A percentile compares a stretch with the other conserved stretches of the same genome.
Conservation (phyloP, 805 yeast species). For the Wickerhamiella siamensis region DNA sequence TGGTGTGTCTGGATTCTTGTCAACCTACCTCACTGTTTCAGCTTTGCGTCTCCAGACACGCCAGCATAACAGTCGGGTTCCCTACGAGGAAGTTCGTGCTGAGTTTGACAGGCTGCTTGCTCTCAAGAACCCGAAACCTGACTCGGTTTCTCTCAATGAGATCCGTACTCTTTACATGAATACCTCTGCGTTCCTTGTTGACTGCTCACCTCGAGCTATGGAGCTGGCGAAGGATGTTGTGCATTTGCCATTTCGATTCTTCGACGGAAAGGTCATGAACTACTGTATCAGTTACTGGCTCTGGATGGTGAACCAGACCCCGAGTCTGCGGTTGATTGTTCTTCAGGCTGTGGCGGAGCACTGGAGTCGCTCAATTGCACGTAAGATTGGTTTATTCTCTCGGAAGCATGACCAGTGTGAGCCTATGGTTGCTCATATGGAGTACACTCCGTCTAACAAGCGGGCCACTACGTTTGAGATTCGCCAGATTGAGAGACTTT, state of each 20-base stretch:
- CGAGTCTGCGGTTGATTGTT: slow-evolving; percentile 42
- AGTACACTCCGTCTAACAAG: slow-evolving; percentile 73
- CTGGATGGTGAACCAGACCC: slow-evolving; percentile 54
- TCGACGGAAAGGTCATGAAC: slow-evolving; percentile 45
- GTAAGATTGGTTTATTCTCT: slow-evolving; percentile 51
- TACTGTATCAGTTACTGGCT: slow-evolving; percentile 70
- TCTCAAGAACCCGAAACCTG: slow-evolving; percentile 3
- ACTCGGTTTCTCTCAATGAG: neutral
- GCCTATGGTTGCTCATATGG: slow-evolving; percentile 66
- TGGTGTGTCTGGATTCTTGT: slow-evolving; percentile 56
- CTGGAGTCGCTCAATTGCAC: slow-evolving; percentile 54
- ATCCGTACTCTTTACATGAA: slow-evolving; percentile 6
- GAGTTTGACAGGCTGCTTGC: slow-evolving; percentile 1
- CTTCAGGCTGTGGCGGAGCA: slow-evolving; percentile 52
- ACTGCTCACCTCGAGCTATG: slow-evolving; percentile 4
- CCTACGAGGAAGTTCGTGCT: neutral
- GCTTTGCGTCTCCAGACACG: neutral
- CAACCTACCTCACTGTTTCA: slow-evolving; percentile 40
- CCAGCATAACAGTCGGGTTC: neutral
- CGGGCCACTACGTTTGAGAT: slow-evolving; percentile 40
- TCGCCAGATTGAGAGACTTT: slow-evolving; percentile 31
- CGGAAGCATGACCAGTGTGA: slow-evolving; percentile 36
- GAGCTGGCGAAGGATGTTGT: slow-evolving; percentile 19
- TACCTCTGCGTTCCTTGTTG: slow-evolving; percentile 4
- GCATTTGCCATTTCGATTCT: slow-evolving; percentile 48